phyloP scores from a whole-genome alignment of 2,329 filamentous ascomycete species.

The Apiospora saccharicola region DNA sequence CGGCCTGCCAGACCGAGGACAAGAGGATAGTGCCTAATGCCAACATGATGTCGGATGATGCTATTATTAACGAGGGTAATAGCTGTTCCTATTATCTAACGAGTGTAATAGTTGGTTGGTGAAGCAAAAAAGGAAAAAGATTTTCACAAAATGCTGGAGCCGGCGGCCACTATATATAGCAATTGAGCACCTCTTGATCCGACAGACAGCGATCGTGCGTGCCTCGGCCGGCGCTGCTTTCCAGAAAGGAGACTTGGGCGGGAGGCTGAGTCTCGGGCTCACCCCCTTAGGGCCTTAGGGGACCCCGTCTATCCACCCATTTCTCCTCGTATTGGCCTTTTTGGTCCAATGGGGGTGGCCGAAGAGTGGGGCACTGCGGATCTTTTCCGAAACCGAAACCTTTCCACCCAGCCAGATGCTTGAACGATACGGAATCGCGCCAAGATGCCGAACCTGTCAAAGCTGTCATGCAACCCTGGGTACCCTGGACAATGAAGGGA shows the following conservation, averaged over 20 bases:
- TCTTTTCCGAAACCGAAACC: background rate
- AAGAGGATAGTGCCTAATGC: background rate
- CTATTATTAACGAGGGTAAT: conserved; percentile 6
- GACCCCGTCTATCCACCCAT: background rate
- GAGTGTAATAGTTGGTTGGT: background rate
- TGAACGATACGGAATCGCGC: background rate
- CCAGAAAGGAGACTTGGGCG: background rate
- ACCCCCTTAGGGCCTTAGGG: background rate
- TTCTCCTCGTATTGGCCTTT: background rate
- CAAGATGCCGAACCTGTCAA: background rate
- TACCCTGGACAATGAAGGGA: background rate
- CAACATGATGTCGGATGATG: conserved; percentile 16
- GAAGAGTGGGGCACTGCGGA: background rate
- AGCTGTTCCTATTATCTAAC: background rate
- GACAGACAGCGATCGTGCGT: background rate
- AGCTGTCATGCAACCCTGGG: background rate
- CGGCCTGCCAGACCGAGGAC: background rate
- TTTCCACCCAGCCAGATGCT: background rate
- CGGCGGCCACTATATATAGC: background rate
- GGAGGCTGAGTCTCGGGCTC: background rate
- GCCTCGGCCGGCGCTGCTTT: background rate
- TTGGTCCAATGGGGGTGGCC: background rate
- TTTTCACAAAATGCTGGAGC: background rate
- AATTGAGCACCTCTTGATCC: background rate
- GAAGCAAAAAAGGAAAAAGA: too few relatives aligned